Evolutionary conservation across 2,329 filamentous ascomycete genomes (phyloP).

Genomic region (Epichloe bromicola): DNA sequence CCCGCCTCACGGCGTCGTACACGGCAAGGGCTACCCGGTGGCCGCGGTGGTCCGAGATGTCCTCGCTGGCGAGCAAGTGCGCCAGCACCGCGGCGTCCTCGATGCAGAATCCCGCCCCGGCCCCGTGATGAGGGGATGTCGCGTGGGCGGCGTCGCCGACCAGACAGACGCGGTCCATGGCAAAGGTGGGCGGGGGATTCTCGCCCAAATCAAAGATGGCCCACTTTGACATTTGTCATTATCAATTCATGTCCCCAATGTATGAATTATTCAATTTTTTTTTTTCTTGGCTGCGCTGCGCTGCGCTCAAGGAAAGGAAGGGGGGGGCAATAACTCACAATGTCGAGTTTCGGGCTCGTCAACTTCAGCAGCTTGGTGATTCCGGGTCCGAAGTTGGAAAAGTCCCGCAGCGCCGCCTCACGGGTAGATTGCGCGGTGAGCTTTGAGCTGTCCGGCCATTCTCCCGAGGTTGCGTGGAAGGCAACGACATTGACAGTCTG

Average conservation of each 20-base stretch:
- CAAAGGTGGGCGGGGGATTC: constrained; percentile 4
- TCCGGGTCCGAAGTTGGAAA: not conserved
- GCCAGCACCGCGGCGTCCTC: constrained; percentile 5
- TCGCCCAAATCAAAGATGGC: constrained; percentile 5
- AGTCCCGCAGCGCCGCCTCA: constrained; percentile 2
- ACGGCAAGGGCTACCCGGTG: not conserved
- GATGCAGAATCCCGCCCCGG: constrained; percentile 4
- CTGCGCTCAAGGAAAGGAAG: no score
- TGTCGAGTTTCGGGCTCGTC: not conserved
- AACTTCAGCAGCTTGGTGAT: constrained; percentile 1
- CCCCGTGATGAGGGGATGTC: constrained; percentile 4
- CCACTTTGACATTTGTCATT: not conserved
- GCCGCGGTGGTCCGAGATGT: not conserved
- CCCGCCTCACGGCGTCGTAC: not conserved
- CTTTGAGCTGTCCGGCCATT: not conserved
- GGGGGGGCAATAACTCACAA: not conserved
- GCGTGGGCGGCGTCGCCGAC: constrained; percentile 7
- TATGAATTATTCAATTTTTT: not conserved
- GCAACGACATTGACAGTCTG: constrained; percentile 4
- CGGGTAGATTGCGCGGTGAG: constrained; percentile 1
- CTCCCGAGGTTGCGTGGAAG: not conserved
- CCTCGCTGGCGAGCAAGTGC: not conserved
- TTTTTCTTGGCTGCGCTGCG: no score
- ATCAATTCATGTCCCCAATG: not conserved
- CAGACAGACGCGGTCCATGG: constrained; percentile 1